A percentile compares a stretch with the other conserved stretches of the same genome.
Conservation (phyloP, 2,329 filamentous ascomycete species). For the Teratosphaeria gauchensis region DNA sequence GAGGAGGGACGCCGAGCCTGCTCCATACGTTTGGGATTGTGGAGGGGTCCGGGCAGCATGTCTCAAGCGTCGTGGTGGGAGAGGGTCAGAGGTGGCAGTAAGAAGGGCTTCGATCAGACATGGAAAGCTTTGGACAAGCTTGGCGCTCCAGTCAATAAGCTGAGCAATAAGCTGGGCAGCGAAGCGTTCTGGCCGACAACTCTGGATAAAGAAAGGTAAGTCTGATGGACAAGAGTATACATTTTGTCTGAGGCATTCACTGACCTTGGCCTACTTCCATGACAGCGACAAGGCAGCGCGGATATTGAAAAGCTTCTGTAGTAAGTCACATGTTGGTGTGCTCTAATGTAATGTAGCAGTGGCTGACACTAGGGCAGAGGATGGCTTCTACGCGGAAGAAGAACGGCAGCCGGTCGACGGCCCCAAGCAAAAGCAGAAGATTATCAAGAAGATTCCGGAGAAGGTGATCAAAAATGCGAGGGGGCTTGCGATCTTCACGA, state of each 20-base stretch:
- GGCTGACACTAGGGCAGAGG: constrained; percentile 33
- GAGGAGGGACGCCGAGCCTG: neutral
- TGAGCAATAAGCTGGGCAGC: constrained; percentile 71
- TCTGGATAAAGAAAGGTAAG: constrained; percentile 59
- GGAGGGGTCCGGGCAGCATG: constrained; percentile 7
- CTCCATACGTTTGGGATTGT: neutral
- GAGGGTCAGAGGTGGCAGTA: constrained; percentile 44
- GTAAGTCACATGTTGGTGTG: constrained; percentile 38
- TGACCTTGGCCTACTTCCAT: neutral
- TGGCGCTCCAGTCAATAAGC: constrained; percentile 60
- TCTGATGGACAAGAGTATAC: neutral
- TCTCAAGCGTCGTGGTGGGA: constrained; percentile 38
- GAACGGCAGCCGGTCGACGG: constrained; percentile 36
- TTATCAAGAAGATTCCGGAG: constrained; percentile 74
- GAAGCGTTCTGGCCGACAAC: constrained; percentile 81
- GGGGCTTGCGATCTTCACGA: constrained; percentile 87
- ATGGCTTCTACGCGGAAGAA: constrained; percentile 58
- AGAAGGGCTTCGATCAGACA: constrained; percentile 65
- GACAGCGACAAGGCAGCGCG: constrained; percentile 78
- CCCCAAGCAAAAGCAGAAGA: constrained; percentile 51
- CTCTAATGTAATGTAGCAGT: neutral
- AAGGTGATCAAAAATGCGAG: constrained; percentile 80
- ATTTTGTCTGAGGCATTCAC: neutral
- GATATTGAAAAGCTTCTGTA: constrained; percentile 84
- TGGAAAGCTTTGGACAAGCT: constrained; percentile 59